Evolutionary conservation across 1,139 yeast genomes (phyloP), one percentile per base, ranked within the genome.

Genomic region (Yamadazyma dendronema): DNA sequence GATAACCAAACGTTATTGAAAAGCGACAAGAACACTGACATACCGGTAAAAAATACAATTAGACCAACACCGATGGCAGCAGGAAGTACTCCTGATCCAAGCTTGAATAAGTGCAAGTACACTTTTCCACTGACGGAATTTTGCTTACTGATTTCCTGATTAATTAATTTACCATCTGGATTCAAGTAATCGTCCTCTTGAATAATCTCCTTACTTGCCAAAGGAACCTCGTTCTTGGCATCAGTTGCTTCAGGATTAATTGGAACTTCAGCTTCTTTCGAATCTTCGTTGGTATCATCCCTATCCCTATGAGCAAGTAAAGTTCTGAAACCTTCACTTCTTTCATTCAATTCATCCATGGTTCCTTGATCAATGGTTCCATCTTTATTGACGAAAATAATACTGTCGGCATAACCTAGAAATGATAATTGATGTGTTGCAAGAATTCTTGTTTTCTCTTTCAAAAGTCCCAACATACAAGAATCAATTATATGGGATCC

Each of bases 1-100:
- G 95, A 81, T 44, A 89, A 67, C 95, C 96, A 89, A 17, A 84
- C 82, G 48, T 83, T 84, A 29, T 86, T 71, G 4, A 75, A 57
- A 5, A 64, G 44, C 61, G 55, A 52, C 30, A 48, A 46, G 31
- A 41, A 50, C 59, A 14, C 74, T 26, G 56, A 34, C 8, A 48
- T 6, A 12, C 60, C 52, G 27, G 52, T 42, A 39, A 51, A 42
- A 17, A 36, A 52, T 37, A 45, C 47, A n/a, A 14, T 16, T 4
- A 26, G 4, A 4, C n/a, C 6, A 3, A 11, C 2, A n/a, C 22
- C 15, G 4, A 33, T 23, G 12, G 13, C 46, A 12, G 48, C 43
- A 4, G 45, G 68, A 28, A 75, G 50, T 9, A 52, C 47, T 13
- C 79, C 86, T 39, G 83, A 72, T 9, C 92, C 95, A 17, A 72